Evolutionary conservation across 257 asterid genomes (phyloP).

Genomic region (Echium plantagineum): DNA sequence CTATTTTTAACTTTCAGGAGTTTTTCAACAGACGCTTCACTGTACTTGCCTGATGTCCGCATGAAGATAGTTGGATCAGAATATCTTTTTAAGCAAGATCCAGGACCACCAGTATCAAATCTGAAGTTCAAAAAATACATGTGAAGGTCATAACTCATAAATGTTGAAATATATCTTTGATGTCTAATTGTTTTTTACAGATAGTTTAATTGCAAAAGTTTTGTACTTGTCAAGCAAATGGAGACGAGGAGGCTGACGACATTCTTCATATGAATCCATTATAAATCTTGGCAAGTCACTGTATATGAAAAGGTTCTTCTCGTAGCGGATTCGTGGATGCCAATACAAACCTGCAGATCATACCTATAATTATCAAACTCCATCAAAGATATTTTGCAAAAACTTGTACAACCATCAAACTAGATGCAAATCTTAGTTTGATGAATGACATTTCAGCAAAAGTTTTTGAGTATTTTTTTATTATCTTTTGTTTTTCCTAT

Average conservation of each 20-base stretch:
- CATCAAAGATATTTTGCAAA: background rate
- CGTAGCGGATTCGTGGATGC: constrained; percentile 47
- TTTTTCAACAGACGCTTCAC: constrained; percentile 39
- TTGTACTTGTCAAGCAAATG: constrained; percentile 78
- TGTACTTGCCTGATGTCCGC: constrained; percentile 55
- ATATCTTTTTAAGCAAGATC: constrained; percentile 94
- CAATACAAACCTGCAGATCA: constrained; percentile 68
- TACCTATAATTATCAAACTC: constrained; percentile 8
- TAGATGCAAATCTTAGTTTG: background rate
- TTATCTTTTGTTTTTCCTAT: background rate
- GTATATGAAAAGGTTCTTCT: constrained; percentile 60
- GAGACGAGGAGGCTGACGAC: constrained; percentile 63
- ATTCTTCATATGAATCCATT: constrained; percentile 78
- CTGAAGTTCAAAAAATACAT: constrained; percentile 26
- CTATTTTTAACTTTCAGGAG: constrained; percentile 42
- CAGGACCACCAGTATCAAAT: constrained; percentile 87
- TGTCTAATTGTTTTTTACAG: constrained; percentile 2
- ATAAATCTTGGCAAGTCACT: constrained; percentile 77
- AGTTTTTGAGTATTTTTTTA: background rate
- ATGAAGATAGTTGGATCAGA: constrained; percentile 88
- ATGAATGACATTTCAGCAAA: background rate
- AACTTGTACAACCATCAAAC: background rate
- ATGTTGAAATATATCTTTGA: constrained; percentile 3
- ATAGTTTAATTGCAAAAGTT: constrained; percentile 10
- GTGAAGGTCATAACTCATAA: constrained; percentile 6